Evolutionary conservation across 805 yeast species (phyloP), one percentile per base, ranked within the genome.

Genomic region (Saturnispora dispora): DNA sequence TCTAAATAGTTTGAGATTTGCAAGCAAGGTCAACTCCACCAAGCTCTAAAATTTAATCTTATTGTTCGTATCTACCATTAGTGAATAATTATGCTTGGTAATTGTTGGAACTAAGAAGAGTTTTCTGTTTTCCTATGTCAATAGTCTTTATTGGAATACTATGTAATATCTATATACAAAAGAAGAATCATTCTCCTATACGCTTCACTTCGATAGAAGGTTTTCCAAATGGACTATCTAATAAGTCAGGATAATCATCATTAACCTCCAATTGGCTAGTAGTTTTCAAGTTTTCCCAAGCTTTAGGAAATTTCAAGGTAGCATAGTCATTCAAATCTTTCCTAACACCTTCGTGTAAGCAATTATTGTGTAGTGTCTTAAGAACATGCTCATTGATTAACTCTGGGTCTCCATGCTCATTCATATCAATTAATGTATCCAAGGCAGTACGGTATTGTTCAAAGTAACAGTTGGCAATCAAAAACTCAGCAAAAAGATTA

Each of bases 1-100:
- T 1, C 58, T 90, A 32, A 88, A 87, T 61, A 87, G 96, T 0
- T 71, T 93, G 46, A 71, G 97, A 48, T 91, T 91, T 73, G 98
- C 98, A 0, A 79, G 88, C 4, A 88, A 85, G 56, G 93, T 85
- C 2, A 83, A 84, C 58, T 70, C 69, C 35, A 83, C 90, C 5
- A 23, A 35, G 17, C 45, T 52, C 10, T 11, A 11, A 30, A 6
- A 48, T 42, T 35, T 45, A 42, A 47, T 18, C 17, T 10, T 33
- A 13, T 33, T 4, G 36, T 33, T 10, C n/a, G 6, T 33, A n/a
- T n/a, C n/a, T 33, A 27, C 28, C 28, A 27, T 6, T 27, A 27
- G 28, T 27, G n/a, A n/a, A n/a, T n/a, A n/a, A n/a, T n/a, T n/a
- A n/a, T n/a, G n/a, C n/a, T n/a, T n/a, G n/a, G n/a, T n/a, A n/a